Percentiles rank a stretch among this genome's conserved stretches.
phyloP scores from a whole-genome alignment of 2,329 filamentous ascomycete species.

The Trichoderma brevicompactum region DNA sequence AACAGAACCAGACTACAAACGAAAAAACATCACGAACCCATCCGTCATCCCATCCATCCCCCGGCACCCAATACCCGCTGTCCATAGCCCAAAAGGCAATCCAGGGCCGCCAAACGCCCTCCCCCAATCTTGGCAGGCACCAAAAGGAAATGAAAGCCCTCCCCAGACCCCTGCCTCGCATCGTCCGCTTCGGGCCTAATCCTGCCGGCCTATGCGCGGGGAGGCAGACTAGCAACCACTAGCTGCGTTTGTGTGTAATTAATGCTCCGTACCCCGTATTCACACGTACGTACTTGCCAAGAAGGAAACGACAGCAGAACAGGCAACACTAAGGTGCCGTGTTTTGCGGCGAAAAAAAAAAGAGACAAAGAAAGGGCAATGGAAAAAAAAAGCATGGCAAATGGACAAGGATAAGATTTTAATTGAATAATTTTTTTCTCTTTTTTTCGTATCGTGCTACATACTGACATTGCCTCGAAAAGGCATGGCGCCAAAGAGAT shows the following conservation, averaged over 20 bases:
- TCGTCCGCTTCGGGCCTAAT: constrained; percentile 23
- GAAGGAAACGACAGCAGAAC: neutral
- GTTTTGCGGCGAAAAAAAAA: too few relatives aligned
- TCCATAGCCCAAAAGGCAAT: neutral
- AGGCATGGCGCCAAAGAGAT: constrained; percentile 10
- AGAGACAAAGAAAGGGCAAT: neutral
- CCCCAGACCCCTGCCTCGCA: constrained; percentile 17
- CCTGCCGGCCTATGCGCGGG: constrained; percentile 15
- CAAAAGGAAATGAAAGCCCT: constrained; percentile 21
- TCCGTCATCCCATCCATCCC: neutral
- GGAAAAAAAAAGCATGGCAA: neutral
- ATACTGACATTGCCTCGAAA: neutral
- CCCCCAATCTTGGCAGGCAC: constrained; percentile 25
- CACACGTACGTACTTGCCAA: constrained; percentile 6
- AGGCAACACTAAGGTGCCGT: neutral
- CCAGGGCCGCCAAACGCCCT: neutral
- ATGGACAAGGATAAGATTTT: neutral
- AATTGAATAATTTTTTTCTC: too few relatives aligned
- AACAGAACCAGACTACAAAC: too few relatives aligned
- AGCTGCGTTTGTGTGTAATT: constrained; percentile 13
- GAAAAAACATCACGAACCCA: neutral
- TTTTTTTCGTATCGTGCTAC: constrained; percentile 14
- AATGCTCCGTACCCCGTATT: constrained; percentile 18
- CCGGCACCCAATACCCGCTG: neutral
- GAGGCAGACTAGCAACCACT: constrained; percentile 4